A percentile compares a stretch with the other conserved stretches of the same genome.
These are phyloP conservation scores for Trametes meyenii DNA, from an alignment of 768 basidiomycete species.

Conservation along the genomic window DNA sequence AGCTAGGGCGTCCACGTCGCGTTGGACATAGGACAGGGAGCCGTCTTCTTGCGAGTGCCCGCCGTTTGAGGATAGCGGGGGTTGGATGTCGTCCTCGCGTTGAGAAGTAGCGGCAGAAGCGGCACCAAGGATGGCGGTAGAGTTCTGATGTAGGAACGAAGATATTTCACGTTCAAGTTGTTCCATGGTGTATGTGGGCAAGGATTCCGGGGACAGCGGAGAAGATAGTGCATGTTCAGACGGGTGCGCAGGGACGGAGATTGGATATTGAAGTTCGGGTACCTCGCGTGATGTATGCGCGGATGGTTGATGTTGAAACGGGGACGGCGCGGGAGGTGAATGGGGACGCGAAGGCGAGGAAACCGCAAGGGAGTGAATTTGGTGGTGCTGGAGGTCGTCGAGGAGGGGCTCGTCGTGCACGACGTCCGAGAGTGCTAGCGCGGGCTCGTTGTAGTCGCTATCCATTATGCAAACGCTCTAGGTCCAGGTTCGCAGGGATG, in stretches of 20 bases:
- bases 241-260: conserved; percentile 40
- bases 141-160: conserved; percentile 72
- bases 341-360: conserved; percentile 21
- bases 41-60: conserved; percentile 4
- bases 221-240: conserved; percentile 41
- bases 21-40: conserved; percentile 10
- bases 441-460: conserved; percentile 57
- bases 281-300: conserved; percentile 32
- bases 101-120: conserved; percentile 4
- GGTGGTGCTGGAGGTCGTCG: conserved; percentile 48
- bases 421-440: conserved; percentile 80
- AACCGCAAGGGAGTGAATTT: conserved; percentile 29
- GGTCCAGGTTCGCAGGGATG: background rate
- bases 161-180: conserved; percentile 81
- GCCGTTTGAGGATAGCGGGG: conserved; percentile 60
- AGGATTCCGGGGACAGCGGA: conserved; percentile 24
- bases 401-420: conserved; percentile 78
- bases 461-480: conserved; percentile 36
- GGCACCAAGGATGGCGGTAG: conserved; percentile 46
- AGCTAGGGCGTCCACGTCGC: conserved; percentile 33
- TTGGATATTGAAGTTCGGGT: conserved; percentile 38
- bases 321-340: conserved; percentile 26
- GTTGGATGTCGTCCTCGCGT: conserved; percentile 26
- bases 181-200: conserved; percentile 53
- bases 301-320: conserved; percentile 22